A percentile compares a stretch with the other conserved stretches of the same genome.
phyloP scores from a whole-genome alignment of 257 asterid species.

The Misopates orontium region DNA sequence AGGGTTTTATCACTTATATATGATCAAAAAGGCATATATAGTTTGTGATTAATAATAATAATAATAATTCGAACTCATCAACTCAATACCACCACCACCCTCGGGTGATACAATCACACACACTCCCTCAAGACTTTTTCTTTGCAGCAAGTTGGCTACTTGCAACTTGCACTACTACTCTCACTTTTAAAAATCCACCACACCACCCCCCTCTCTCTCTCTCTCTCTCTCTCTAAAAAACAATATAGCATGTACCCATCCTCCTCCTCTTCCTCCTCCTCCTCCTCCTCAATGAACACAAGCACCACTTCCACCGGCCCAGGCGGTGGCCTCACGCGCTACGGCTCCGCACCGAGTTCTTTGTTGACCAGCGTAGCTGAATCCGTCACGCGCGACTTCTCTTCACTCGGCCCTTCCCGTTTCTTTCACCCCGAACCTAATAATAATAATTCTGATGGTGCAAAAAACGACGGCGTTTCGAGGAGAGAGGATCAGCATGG shows the following conservation, averaged over 20 bases:
- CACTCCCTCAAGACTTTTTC: slow-evolving; percentile 26
- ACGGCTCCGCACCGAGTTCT: slow-evolving; percentile 77
- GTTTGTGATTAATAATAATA: no score
- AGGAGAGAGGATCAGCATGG: slow-evolving; percentile 28
- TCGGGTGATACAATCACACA: neutral
- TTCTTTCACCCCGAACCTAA: slow-evolving; percentile 41
- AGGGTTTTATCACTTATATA: no score
- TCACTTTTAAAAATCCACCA: slow-evolving; percentile 32
- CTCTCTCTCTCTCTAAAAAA: slow-evolving; percentile 11
- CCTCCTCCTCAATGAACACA: slow-evolving; percentile 62
- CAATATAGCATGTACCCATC: slow-evolving; percentile 79
- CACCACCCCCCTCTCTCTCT: neutral
- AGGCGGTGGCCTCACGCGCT: slow-evolving; percentile 49
- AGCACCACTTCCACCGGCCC: slow-evolving; percentile 22
- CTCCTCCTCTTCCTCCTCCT: slow-evolving; percentile 68
- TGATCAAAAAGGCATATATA: no score
- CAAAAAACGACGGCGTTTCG: slow-evolving; percentile 10
- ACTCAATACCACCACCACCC: no score
- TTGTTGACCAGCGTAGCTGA: slow-evolving; percentile 54
- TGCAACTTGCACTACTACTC: no score
- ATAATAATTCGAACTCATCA: no score
- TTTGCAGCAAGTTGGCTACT: slow-evolving; percentile 42
- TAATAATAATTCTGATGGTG: slow-evolving; percentile 23
- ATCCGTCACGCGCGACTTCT: slow-evolving; percentile 47
- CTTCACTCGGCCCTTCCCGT: slow-evolving; percentile 34